Evolutionary conservation across 208 protist species (phyloP), one percentile per base, ranked within the genome.

Genomic region (Wallacemonas collosoma): DNA sequence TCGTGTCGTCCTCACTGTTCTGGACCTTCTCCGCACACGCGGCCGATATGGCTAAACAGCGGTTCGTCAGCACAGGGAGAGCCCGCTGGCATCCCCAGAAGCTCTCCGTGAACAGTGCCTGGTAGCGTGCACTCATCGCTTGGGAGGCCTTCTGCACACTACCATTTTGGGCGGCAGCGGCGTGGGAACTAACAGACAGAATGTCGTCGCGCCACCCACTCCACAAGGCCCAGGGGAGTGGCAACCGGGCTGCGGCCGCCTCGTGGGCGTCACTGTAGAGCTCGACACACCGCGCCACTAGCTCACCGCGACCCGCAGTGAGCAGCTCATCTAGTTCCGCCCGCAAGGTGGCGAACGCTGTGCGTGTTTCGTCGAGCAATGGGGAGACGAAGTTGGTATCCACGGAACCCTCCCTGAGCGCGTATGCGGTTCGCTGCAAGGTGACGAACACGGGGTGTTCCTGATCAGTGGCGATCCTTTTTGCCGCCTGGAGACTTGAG

Each of bases 201-300:
- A 7, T 56, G 8, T 77, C 83, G 41, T 71, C 67, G 14, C 57
- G 72, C 83, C 83, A 89, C 51, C 76, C 60, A 47, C 71, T 43
- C 84, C 84, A 89, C 7, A 55, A 72, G 61, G 43, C 6, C 1
- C 61, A 45, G 1, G 79, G 58, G 2, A 92, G 61, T 2, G 79
- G 75, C 47, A 89, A 69, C 15, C 69, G 66, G 11, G 69, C 63
- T 1, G 65, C 76, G 36, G 72, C 77, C 6, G 66, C 66, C 3
- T 69, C 47, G 60, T 89, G 80, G 9, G 87, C 70, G 39, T 48
- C 61, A 35, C 77, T 53, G 73, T 89, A 92, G 51, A 86, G 80
- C 60, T 80, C 75, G 36, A 86, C 48, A n/a, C 74, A 67, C 17
- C 62, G 60, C 26, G 36, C 26, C 5, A 40, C 14, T 36, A 58